phyloP scores from a whole-genome alignment of 805 yeast genomes.

The Candida verbasci region DNA sequence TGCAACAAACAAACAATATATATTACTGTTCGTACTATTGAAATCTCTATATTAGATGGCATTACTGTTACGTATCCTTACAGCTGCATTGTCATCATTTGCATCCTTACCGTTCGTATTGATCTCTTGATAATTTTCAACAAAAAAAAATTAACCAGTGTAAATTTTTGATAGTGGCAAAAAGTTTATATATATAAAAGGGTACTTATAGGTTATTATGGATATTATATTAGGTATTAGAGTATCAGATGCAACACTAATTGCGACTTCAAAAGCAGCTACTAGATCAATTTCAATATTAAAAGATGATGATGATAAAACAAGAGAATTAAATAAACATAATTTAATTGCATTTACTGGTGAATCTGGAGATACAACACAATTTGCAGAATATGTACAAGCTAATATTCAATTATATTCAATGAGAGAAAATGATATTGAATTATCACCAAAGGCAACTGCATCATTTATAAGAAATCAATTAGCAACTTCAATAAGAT shows the following conservation, averaged over 20 bases:
- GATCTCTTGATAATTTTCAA: not conserved
- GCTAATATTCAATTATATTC: conserved; percentile 87
- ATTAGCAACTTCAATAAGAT: conserved; percentile 81
- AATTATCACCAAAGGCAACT: conserved; percentile 78
- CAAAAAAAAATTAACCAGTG: not conserved
- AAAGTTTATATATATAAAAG: too few species aligned
- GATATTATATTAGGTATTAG: conserved; percentile 87
- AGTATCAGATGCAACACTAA: conserved; percentile 72
- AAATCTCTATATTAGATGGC: too few species aligned
- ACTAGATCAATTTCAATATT: conserved; percentile 56
- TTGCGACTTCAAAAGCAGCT: conserved; percentile 93
- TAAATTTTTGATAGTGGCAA: conserved; percentile 3
- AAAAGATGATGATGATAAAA: conserved; percentile 41
- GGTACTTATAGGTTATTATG: conserved; percentile 46
- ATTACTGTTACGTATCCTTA: too few species aligned
- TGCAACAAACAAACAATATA: conserved; percentile 15
- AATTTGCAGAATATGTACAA: conserved; percentile 90
- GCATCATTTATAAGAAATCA: conserved; percentile 86
- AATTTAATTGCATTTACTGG: conserved; percentile 87
- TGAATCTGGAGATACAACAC: conserved; percentile 94
- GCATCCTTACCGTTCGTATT: too few species aligned
- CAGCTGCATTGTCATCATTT: too few species aligned
- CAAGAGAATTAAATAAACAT: conserved; percentile 64
- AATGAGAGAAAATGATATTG: conserved; percentile 74
- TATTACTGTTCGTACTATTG: too few species aligned